A percentile compares a stretch with the other conserved stretches of the same genome.
phyloP scores from a whole-genome alignment of 139 green algal species.

The Coccomyxa sp. region DNA sequence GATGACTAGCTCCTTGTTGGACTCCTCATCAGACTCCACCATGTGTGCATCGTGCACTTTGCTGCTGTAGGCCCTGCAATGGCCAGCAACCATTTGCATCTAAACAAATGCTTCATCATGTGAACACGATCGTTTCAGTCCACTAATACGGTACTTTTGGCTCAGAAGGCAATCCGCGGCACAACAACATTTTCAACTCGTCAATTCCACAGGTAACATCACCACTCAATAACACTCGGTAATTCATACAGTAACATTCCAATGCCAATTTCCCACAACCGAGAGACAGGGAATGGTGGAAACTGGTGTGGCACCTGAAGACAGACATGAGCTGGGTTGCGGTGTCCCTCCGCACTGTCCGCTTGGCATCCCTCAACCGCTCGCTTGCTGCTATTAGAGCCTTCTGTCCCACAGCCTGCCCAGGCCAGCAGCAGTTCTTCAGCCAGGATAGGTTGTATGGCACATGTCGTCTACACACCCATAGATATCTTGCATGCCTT shows the following conservation, averaged over 20 bases:
- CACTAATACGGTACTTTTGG: too few relatives aligned
- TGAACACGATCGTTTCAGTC: too few relatives aligned
- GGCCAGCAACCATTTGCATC: too few relatives aligned
- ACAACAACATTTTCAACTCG: too few relatives aligned
- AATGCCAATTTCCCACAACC: too few relatives aligned
- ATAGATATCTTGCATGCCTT: background rate
- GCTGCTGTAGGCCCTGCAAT: constrained; percentile 14
- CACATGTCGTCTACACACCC: background rate
- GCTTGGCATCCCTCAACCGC: constrained; percentile 67
- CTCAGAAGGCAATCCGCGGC: too few relatives aligned
- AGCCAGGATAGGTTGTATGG: too few relatives aligned
- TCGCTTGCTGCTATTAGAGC: constrained; percentile 22
- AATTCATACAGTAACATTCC: too few relatives aligned
- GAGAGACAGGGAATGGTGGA: too few relatives aligned
- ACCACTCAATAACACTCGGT: too few relatives aligned
- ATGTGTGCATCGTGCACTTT: background rate
- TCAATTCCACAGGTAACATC: too few relatives aligned
- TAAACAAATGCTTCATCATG: background rate
- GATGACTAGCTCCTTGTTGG: constrained; percentile 17
- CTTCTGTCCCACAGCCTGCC: constrained; percentile 13
- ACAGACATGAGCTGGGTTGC: constrained; percentile 29
- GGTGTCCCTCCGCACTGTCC: constrained; percentile 51
- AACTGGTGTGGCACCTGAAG: constrained; percentile 19
- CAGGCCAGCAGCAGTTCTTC: too few relatives aligned
- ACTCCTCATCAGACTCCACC: constrained; percentile 8